A percentile compares a stretch with the other conserved stretches of the same genome.
These are phyloP conservation scores for Trichophyton schoenleinii DNA, from an alignment of 2,329 filamentous ascomycete genomes.

Conservation along the genomic window DNA sequence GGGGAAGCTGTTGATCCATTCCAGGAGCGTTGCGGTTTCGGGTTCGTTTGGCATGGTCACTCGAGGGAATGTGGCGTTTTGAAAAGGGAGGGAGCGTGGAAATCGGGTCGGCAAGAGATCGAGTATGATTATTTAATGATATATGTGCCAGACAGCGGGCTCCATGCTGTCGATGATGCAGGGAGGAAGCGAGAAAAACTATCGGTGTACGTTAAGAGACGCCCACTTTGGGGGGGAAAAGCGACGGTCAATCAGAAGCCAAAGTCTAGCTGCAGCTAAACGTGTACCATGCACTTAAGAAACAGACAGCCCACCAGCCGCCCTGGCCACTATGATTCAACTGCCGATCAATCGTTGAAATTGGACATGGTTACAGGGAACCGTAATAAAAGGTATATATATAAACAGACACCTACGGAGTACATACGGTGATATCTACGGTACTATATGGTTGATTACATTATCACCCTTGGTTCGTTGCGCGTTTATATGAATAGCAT, in stretches of 20 bases:
- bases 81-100: neutral
- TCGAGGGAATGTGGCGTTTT: slow-evolving; percentile 9
- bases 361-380: neutral
- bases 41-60: slow-evolving; percentile 34
- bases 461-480: neutral
- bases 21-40: slow-evolving; percentile 34
- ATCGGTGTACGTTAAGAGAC: slow-evolving; percentile 6
- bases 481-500: neutral
- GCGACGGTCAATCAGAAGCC: neutral
- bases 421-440: too few species aligned
- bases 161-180: slow-evolving; percentile 7
- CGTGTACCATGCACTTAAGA: neutral
- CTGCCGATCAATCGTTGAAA: neutral
- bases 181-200: slow-evolving; percentile 4
- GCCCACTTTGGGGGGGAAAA: slow-evolving; percentile 3
- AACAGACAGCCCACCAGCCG: neutral
- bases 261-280: slow-evolving; percentile 2
- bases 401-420: too few species aligned
- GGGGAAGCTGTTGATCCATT: slow-evolving; percentile 38
- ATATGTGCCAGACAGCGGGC: neutral
- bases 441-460: too few species aligned
- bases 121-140: neutral
- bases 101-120: neutral
- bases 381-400: too few species aligned
- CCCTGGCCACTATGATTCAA: neutral